Conservation (phyloP, 805 yeast genomes). For the Zygosaccharomyces bailii region DNA sequence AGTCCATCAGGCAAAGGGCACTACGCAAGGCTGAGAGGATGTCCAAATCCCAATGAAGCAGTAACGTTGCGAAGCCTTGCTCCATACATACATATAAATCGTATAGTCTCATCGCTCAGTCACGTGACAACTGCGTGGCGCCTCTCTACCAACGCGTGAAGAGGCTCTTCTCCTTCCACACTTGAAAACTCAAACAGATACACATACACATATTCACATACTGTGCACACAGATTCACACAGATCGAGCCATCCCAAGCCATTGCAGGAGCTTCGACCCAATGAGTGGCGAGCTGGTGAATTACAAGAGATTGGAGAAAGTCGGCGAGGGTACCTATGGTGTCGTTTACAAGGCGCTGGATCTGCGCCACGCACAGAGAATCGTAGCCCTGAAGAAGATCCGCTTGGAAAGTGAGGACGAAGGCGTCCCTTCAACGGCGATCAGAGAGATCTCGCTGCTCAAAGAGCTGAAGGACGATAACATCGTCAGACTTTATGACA, state of each 20-base stretch:
- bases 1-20: constrained; percentile 76
- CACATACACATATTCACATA: neutral
- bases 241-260: neutral
- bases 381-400: constrained; percentile 94
- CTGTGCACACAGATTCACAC: no score
- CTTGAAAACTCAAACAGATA: constrained; percentile 1
- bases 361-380: constrained; percentile 73
- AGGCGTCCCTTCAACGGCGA: constrained; percentile 98
- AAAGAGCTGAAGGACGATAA: constrained; percentile 92
- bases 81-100: neutral
- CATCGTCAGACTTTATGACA: constrained; percentile 89
- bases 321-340: constrained; percentile 97
- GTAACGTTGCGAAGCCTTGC: neutral
- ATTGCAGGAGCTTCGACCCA: neutral
- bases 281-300: constrained; percentile 84
- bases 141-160: constrained; percentile 6
- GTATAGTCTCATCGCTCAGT: neutral
- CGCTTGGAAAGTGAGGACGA: constrained; percentile 87
- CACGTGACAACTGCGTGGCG: no score
- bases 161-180: neutral
- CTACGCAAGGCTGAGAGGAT: constrained; percentile 53
- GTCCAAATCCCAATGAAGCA: constrained; percentile 27
- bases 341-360: constrained; percentile 95
- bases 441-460: constrained; percentile 91
- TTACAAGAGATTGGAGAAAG: constrained; percentile 90